phyloP scores from a whole-genome alignment of 2,329 filamentous ascomycete genomes.

The Penicillium sp. region DNA sequence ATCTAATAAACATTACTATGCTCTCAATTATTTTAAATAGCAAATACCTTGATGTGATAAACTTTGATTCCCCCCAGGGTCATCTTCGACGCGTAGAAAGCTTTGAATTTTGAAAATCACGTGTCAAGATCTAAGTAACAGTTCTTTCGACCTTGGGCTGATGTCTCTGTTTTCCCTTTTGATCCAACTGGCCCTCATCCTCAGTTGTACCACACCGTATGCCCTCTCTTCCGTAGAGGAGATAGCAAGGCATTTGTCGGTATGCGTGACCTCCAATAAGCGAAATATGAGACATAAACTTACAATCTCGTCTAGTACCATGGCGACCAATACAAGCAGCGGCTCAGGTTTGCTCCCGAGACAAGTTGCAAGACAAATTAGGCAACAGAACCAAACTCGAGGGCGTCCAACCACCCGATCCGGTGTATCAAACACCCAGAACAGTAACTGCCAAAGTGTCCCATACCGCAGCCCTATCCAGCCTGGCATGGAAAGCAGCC shows the following conservation, averaged over 20 bases:
- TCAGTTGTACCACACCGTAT: not conserved
- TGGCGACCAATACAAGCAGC: not conserved
- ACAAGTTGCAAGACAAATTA: not conserved
- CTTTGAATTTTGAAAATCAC: not conserved
- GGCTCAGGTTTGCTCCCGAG: not conserved
- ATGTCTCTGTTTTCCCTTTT: not conserved
- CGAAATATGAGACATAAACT: not conserved
- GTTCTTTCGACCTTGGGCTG: not conserved
- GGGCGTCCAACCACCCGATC: not conserved
- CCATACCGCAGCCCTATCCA: not conserved
- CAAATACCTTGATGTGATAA: not conserved
- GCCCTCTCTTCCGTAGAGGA: not conserved
- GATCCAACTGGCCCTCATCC: not conserved
- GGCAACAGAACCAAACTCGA: not conserved
- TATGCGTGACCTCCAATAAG: not conserved
- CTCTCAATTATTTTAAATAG: not conserved
- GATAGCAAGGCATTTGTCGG: not conserved
- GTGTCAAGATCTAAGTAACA: not conserved
- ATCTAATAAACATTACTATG: too few relatives aligned
- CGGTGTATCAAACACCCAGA: not conserved
- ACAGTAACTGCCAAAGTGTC: not conserved
- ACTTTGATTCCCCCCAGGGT: not conserved
- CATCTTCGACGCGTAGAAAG: not conserved
- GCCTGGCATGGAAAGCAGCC: not conserved
- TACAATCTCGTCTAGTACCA: not conserved